Percentiles rank a stretch among this genome's conserved stretches.
Evolutionary conservation across 441 rosid species (phyloP).

Genomic region (Pelargonium citronellum): DNA sequence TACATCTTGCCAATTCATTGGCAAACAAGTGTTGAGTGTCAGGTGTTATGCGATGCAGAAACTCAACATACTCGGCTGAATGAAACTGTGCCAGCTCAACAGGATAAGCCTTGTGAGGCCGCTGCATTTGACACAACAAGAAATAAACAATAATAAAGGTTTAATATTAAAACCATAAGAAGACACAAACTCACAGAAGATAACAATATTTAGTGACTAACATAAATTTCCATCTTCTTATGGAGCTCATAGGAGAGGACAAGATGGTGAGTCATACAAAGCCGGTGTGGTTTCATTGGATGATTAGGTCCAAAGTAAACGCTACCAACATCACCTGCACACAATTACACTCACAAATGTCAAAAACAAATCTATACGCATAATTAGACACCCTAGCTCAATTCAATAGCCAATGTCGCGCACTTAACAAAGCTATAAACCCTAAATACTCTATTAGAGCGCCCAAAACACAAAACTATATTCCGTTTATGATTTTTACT

Average conservation of each 20-base stretch:
- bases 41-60: slow-evolving; percentile 76
- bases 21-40: slow-evolving; percentile 61
- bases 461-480: too few relatives aligned
- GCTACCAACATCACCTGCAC: slow-evolving; percentile 84
- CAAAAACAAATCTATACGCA: background rate
- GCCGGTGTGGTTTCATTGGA: slow-evolving; percentile 96
- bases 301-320: slow-evolving; percentile 98
- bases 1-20: slow-evolving; percentile 65
- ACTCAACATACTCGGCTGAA: slow-evolving; percentile 86
- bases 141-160: background rate
- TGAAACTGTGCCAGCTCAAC: slow-evolving; percentile 96
- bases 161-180: background rate
- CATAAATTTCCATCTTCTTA: slow-evolving; percentile 90
- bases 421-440: background rate
- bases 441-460: background rate
- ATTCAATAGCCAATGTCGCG: background rate
- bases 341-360: too few relatives aligned
- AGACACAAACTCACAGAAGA: background rate
- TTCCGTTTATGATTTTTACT: too few relatives aligned
- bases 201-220: slow-evolving; percentile 28
- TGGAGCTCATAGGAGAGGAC: slow-evolving; percentile 91
- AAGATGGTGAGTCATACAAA: slow-evolving; percentile 96
- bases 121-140: slow-evolving; percentile 42
- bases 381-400: background rate
- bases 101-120: slow-evolving; percentile 98